Percentiles rank a stretch among this genome's conserved stretches.
Evolutionary conservation across 192 early-diverging fungal species (phyloP).

Genomic region (Tieghemiomyces parasiticus): DNA sequence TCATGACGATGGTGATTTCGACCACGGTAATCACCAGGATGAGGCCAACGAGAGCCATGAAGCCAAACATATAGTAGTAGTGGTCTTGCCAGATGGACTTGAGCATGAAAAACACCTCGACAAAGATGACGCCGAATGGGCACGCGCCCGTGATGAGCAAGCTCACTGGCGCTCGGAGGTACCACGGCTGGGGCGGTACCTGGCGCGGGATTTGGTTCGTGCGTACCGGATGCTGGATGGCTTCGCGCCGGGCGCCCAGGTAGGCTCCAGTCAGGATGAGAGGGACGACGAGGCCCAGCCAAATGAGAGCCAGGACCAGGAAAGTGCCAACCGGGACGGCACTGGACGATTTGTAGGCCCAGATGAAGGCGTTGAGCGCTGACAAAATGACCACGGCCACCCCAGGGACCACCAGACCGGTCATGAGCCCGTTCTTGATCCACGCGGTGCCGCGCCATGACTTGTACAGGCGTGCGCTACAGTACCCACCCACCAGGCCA

Average conservation of each 20-base stretch:
- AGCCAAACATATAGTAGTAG: conserved; percentile 49
- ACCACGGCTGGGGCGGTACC: conserved; percentile 67
- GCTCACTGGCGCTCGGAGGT: conserved; percentile 40
- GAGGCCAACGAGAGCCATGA: conserved; percentile 37
- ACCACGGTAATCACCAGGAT: conserved; percentile 41
- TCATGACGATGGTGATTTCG: conserved; percentile 49
- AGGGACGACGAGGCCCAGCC: conserved; percentile 67
- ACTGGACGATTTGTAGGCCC: conserved; percentile 70
- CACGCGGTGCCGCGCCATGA: conserved; percentile 52
- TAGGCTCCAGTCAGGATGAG: conserved; percentile 73
- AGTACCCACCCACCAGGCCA: conserved; percentile 45
- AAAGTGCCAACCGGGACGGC: conserved; percentile 87
- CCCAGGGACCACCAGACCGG: conserved; percentile 39
- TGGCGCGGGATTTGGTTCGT: conserved; percentile 88
- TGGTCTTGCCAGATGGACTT: conserved; percentile 54
- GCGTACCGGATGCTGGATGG: conserved; percentile 75
- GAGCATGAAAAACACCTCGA: conserved; percentile 55
- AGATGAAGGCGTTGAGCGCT: conserved; percentile 72
- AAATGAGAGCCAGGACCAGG: conserved; percentile 57
- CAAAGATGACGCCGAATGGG: conserved; percentile 56
- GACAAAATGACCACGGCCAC: conserved; percentile 45
- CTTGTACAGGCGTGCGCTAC: conserved; percentile 51
- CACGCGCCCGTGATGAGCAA: conserved; percentile 50
- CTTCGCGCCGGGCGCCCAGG: conserved; percentile 59
- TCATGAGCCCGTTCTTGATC: conserved; percentile 50